Conservation (phyloP, 306 rosid genomes). For the Pyrus betulifolia region DNA sequence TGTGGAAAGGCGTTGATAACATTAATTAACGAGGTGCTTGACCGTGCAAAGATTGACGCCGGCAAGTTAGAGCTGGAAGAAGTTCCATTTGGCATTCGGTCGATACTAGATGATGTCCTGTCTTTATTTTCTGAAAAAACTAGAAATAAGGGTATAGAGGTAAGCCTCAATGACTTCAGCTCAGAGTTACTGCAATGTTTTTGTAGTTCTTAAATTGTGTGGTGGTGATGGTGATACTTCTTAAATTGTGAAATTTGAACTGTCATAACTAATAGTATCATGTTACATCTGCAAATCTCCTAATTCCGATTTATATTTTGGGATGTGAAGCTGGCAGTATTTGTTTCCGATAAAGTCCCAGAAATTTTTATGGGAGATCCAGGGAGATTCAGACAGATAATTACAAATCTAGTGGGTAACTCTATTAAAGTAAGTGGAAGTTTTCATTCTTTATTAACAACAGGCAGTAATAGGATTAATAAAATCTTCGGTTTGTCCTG, state of each 20-base stretch:
- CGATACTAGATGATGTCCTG: slow-evolving; percentile 91
- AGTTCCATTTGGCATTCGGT: slow-evolving; percentile 83
- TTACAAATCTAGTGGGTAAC: slow-evolving; percentile 96
- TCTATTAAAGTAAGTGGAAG: slow-evolving; percentile 72
- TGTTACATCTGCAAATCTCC: slow-evolving; percentile 12
- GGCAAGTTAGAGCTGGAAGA: slow-evolving; percentile 94
- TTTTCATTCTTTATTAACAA: slow-evolving; percentile 1
- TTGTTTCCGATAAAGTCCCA: slow-evolving; percentile 95
- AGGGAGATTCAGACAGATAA: slow-evolving; percentile 91
- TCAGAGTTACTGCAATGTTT: not conserved
- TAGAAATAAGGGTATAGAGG: slow-evolving; percentile 90
- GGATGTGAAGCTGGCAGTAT: slow-evolving; percentile 79
- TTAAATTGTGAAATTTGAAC: not conserved
- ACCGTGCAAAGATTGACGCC: slow-evolving; percentile 95
- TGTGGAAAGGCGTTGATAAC: slow-evolving; percentile 94
- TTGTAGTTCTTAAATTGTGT: not conserved
- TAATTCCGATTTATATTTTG: slow-evolving; percentile 16
- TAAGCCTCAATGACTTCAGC: slow-evolving; percentile 19
- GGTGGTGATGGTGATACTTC: not conserved
- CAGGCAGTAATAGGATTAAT: not conserved
- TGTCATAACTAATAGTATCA: not conserved
- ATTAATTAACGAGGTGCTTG: slow-evolving; percentile 94
- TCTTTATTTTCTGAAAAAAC: slow-evolving; percentile 95
- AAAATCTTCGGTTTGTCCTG: not conserved
- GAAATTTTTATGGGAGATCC: slow-evolving; percentile 87